Conservation (phyloP, 2,329 filamentous ascomycete genomes). For the Paraphaeosphaeria sporulosa region DNA sequence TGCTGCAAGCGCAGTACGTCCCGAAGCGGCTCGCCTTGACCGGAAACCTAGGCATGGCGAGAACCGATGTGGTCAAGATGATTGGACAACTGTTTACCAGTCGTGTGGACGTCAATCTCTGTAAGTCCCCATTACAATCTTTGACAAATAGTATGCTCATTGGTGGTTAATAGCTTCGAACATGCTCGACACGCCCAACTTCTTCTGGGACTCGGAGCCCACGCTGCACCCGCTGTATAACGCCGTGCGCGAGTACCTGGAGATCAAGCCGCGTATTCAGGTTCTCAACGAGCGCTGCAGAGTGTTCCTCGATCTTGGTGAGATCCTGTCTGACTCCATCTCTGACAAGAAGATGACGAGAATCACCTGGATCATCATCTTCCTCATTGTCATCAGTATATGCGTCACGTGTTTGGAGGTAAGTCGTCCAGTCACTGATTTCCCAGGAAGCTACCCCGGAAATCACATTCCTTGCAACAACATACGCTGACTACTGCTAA, state of each 20-base stretch:
- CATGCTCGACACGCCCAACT: slow-evolving; percentile 93
- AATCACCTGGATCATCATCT: slow-evolving; percentile 98
- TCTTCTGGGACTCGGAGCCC: slow-evolving; percentile 98
- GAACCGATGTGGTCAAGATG: slow-evolving; percentile 91
- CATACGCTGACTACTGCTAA: neutral
- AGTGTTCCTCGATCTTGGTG: slow-evolving; percentile 94
- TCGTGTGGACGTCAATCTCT: slow-evolving; percentile 95
- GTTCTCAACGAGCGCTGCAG: slow-evolving; percentile 96
- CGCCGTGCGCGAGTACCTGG: slow-evolving; percentile 94
- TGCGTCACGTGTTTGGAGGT: slow-evolving; percentile 84
- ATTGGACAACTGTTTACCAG: slow-evolving; percentile 90
- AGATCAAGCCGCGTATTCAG: slow-evolving; percentile 94
- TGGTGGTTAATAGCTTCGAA: slow-evolving; percentile 76
- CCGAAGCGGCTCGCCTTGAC: slow-evolving; percentile 89
- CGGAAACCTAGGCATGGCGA: slow-evolving; percentile 87
- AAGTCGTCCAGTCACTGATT: neutral
- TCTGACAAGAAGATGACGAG: slow-evolving; percentile 94
- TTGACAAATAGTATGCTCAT: neutral
- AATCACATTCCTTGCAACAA: neutral
- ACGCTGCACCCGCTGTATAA: slow-evolving; percentile 93
- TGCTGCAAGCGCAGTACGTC: slow-evolving; percentile 90
- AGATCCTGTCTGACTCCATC: slow-evolving; percentile 91
- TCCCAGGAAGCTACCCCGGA: neutral
- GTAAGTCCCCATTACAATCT: slow-evolving; percentile 65
- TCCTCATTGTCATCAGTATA: slow-evolving; percentile 90